Conservation (phyloP, 768 basidiomycete genomes). For the Tulasnella sp. region DNA sequence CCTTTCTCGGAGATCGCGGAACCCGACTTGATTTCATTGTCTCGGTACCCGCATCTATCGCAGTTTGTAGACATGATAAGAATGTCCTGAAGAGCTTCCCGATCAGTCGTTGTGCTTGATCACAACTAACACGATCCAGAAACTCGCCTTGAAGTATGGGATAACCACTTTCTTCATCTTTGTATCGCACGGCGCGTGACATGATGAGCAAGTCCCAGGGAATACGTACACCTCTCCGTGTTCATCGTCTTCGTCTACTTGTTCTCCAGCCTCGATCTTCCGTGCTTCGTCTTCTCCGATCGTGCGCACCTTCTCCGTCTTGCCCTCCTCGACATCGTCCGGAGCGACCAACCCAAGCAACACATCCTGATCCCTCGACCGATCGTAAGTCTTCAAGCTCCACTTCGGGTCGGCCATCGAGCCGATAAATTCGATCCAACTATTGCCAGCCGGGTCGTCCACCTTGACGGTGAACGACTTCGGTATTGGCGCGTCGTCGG, state of each 20-base stretch:
- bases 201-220: conserved; percentile 85
- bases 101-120: too few relatives aligned
- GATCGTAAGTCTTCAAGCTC: conserved; percentile 79
- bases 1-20: conserved; percentile 86
- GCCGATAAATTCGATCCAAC: conserved; percentile 88
- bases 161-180: conserved; percentile 96
- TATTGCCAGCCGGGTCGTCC: conserved; percentile 94
- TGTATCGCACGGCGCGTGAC: conserved; percentile 80
- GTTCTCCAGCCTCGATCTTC: conserved; percentile 36
- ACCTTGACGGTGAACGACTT: conserved; percentile 75
- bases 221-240: conserved; percentile 91
- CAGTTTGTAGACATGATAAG: conserved; percentile 99
- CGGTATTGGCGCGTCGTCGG: conserved; percentile 42
- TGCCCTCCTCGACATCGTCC: conserved; percentile 39
- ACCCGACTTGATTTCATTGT: conserved; percentile 97
- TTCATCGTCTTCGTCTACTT: conserved; percentile 42
- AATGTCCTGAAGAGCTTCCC: conserved; percentile 64
- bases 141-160: conserved; percentile 90
- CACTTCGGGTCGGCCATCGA: conserved; percentile 92
- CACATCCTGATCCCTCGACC: conserved; percentile 80
- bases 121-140: too few relatives aligned
- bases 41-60: conserved; percentile 90
- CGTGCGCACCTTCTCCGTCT: conserved; percentile 34
- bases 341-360: conserved; percentile 69
- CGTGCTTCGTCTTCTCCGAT: conserved; percentile 35